A percentile compares a stretch with the other conserved stretches of the same genome.
These are phyloP conservation scores for Eimeria sp. DNA, from an alignment of 169 alveolate species.

Conservation along the genomic window DNA sequence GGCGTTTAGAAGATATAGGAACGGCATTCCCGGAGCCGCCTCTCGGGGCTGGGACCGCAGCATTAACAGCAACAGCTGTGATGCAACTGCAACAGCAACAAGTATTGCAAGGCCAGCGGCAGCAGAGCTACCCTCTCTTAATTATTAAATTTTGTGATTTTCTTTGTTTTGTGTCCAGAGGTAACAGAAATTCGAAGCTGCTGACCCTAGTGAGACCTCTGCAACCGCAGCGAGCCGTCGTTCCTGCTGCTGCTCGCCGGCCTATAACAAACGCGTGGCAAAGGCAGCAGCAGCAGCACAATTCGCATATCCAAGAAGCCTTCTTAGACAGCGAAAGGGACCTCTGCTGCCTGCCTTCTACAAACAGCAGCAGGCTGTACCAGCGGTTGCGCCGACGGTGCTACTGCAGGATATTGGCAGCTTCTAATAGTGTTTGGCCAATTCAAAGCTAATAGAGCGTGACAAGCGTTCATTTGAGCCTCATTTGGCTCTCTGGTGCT, in stretches of 20 bases:
- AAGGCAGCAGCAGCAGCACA: background rate
- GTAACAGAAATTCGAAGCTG: background rate
- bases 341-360: background rate
- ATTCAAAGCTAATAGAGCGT: background rate
- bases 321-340: background rate
- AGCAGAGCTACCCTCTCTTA: background rate
- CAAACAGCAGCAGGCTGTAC: background rate
- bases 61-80: background rate
- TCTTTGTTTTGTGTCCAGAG: constrained; percentile 37
- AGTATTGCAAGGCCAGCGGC: background rate
- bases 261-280: background rate
- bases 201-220: background rate
- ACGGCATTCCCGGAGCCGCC: constrained; percentile 21
- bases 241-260: constrained; percentile 56
- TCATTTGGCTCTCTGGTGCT: background rate
- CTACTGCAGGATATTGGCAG: background rate
- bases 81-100: constrained; percentile 21
- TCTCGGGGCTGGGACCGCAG: constrained; percentile 50
- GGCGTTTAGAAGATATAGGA: background rate
- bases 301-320: background rate
- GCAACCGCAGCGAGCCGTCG: constrained; percentile 49
- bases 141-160: background rate
- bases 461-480: background rate
- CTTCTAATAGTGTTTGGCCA: background rate
- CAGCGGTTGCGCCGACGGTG: background rate